Evolutionary conservation across 2,329 filamentous ascomycete species (phyloP), one percentile per base, ranked within the genome.

Genomic region (Blastomyces gilchristii): DNA sequence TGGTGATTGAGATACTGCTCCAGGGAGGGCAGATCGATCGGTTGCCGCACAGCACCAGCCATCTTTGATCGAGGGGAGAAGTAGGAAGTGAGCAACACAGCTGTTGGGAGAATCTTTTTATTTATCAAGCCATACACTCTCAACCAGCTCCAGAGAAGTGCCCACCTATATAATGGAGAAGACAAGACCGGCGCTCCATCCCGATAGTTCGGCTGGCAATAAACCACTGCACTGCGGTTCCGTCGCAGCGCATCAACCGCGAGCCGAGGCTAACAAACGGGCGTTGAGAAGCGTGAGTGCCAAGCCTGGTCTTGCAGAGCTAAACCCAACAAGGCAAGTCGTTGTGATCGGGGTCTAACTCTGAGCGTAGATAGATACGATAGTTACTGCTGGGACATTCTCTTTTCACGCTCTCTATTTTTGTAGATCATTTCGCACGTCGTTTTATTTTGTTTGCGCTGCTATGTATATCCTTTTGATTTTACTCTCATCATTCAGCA

Each of bases 11-110:
- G 83, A 76, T 92, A 99, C 67, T 81, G 82, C 79, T 93, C 88
- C 62, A 99, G 81, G 18, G 89, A 85, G 71, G 83, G 78, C 70
- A 93, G 78, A 73, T 97, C 90, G 73, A 99, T 95, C 53, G 90
- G 90, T 74, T 99, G 94, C 74, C 94, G 87, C 64, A 99, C 87
- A 67, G 82, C 82, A 70, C 93, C 93, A 61, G 94, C 93, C 93
- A 97, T 87, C 65, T 61, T 72, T 52, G 43, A 8, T 45, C 2
- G 9, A 22, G 34, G 34, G 31, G 47, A 56, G 34, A n/a, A 47
- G 4, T 39, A 8, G 37, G 43, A 47, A 47, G 18, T 14, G 31
- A 49, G n/a, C 8, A 25, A 47, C 43, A 28, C 43, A 2, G 58
- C 14, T 9, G 45, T 47, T 50, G 43, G 25, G 8, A 22, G 43